Base-by-base conservation (phyloP, 768 basidiomycete species). In the Trametes villosa region DNA sequence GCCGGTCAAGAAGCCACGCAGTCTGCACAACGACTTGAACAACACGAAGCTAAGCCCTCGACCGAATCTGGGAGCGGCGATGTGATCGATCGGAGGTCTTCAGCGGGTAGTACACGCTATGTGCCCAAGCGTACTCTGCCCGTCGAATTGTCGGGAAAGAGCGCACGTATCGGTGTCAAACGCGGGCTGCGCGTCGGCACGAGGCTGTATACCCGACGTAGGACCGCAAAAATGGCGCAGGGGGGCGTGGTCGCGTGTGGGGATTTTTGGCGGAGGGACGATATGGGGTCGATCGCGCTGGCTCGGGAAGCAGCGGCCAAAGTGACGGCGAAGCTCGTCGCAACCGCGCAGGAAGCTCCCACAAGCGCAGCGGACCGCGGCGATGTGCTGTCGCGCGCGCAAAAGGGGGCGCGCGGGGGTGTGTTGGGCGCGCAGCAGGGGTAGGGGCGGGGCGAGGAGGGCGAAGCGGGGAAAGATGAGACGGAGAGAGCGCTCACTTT, bases 401-500 rank as follows among this genome's bases (percentile, higher is more conserved):
- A 26, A 11, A n/a, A 17, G 45, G 12, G 46, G 57, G 22, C 26
- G 47, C 41, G 44, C 17, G 45, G 29, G 46, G 53, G 52, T 9
- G 15, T 18, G 7, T 48, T 53, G 33, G 34, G 42, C 29, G 24
- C 40, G 52, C 44, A 34, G 48, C n/a, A 33, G 46, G 22, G 33
- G 29, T 55, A 22, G 45, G 38, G 24, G 30, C 38, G 52, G 26
- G 27, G 31, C 5, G 46, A 29, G 26, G 40, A 26, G 60, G 47
- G 48, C 2, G 31, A 18, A 38, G 51, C 38, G 65, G 68, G 57
- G 18, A 27, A 24, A 40, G 62, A 27, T 46, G 29, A 46, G 15
- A 38, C 46, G 40, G 60, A 48, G 42, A 22, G 5, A 33, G 63
- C 29, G 78, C 86, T 65, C 69, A 92, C 92, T 89, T 92, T 71